Evolutionary conservation across 352 stramenopile genomes (phyloP), one percentile per base, ranked within the genome.

Genomic region (Phytophthora boehmeriae): DNA sequence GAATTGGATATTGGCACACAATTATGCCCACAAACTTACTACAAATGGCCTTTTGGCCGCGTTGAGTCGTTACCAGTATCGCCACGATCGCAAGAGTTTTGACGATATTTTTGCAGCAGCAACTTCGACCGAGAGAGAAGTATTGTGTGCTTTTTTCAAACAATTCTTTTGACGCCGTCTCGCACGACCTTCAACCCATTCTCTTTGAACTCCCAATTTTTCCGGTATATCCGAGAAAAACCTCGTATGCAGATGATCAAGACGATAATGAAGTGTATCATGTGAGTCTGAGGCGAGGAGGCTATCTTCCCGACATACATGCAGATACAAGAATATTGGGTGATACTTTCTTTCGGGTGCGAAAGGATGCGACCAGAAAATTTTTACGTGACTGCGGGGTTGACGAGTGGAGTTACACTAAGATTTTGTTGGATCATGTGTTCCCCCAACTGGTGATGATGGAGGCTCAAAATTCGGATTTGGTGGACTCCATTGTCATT

Each of bases 361-460:
- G 77, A 16, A 80, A 54, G 19, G 66, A 78, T 22, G 41, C 36
- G 35, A 61, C 62, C 13, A 73, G 77, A 43, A 75, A 60, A 25
- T 83, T 92, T 54, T 34, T 92, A 32, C 73, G 72, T 10, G 68
- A 78, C 9, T 73, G 67, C 22, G 69, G 76, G 2, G 57, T 88
- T 14, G 75, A 88, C 9, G 79, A 90, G 49, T 86, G 71, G 78
- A 78, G 65, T 14, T 73, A 72, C 48, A 79, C 83, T 1, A 73
- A 67, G 25, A 77, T 90, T 39, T 65, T 92, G 38, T 25, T 90
- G 41, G 70, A 88, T 25, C 66, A 86, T 41, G 75, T 94, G 38
- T 83, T 94, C 28, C 83, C 83, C 20, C 70, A 61, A 19, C 41
- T 94, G 14, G 14, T 45, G 10, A 43, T 28, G 13, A 66, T 90